Evolutionary conservation across 345 rosid genomes (phyloP).

Genomic region (Salix caprea): DNA sequence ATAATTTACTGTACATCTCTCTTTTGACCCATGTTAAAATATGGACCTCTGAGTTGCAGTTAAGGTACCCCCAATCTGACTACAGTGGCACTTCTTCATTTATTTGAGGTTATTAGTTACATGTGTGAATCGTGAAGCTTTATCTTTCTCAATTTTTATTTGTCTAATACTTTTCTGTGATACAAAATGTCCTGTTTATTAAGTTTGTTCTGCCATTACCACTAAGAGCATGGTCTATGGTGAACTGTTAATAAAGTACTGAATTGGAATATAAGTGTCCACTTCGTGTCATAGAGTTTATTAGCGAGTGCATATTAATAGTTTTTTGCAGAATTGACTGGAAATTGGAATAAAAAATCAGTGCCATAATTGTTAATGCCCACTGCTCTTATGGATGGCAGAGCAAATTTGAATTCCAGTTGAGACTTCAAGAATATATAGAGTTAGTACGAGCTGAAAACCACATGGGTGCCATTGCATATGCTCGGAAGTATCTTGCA

Average conservation of each 20-base stretch:
- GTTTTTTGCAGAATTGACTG: neutral
- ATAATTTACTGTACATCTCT: neutral
- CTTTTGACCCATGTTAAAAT: neutral
- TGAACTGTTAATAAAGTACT: neutral
- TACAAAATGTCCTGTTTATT: too few species aligned
- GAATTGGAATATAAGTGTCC: neutral
- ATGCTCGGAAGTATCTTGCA: slow-evolving; percentile 77
- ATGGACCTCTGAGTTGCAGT: neutral
- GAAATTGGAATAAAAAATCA: neutral
- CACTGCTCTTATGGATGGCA: slow-evolving; percentile 27
- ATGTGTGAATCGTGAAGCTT: too few species aligned
- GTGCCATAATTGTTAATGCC: neutral
- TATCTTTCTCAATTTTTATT: too few species aligned
- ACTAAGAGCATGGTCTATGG: too few species aligned
- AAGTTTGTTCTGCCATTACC: too few species aligned
- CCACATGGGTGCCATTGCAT: slow-evolving; percentile 63
- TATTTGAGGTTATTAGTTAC: neutral
- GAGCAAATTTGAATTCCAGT: slow-evolving; percentile 92
- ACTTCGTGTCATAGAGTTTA: neutral
- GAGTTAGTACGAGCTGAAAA: slow-evolving; percentile 82
- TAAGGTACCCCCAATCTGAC: neutral
- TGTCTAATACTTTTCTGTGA: too few species aligned
- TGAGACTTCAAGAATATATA: slow-evolving; percentile 91
- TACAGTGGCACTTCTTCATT: neutral
- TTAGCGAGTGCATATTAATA: neutral